phyloP scores from a whole-genome alignment of 176 grass and related monocot species.

The Oropetium thomaeum region DNA sequence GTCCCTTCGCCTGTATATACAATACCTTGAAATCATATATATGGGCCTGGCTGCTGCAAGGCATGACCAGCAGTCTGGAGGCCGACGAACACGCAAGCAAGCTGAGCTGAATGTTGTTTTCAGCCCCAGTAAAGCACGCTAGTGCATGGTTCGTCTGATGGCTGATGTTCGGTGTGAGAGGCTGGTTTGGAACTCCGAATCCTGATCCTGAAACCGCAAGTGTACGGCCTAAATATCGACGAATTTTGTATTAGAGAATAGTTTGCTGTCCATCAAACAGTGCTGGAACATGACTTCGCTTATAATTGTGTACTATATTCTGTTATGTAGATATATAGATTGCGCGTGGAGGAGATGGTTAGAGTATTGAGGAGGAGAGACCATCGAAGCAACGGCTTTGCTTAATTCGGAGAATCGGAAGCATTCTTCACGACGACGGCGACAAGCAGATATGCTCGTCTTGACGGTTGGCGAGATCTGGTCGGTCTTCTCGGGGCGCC shows the following conservation, averaged over 20 bases:
- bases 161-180: background rate
- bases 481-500: background rate
- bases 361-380: no score
- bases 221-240: no score
- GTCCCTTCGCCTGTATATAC: no score
- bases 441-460: background rate
- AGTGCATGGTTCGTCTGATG: background rate
- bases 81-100: no score
- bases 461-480: constrained; percentile 14
- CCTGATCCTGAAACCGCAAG: no score
- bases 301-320: background rate
- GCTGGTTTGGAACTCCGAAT: no score
- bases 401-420: background rate
- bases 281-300: background rate
- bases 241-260: no score
- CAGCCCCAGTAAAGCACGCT: background rate
- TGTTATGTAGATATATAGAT: no score
- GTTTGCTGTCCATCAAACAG: background rate
- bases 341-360: no score
- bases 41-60: no score
- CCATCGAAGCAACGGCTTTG: background rate
- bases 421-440: background rate
- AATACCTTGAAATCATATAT: no score
- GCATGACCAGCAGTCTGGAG: no score
- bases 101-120: background rate